Evolutionary conservation across 495 filamentous ascomycete genomes (phyloP), one percentile per base, ranked within the genome.

Genomic region (Aspergillus diversus): DNA sequence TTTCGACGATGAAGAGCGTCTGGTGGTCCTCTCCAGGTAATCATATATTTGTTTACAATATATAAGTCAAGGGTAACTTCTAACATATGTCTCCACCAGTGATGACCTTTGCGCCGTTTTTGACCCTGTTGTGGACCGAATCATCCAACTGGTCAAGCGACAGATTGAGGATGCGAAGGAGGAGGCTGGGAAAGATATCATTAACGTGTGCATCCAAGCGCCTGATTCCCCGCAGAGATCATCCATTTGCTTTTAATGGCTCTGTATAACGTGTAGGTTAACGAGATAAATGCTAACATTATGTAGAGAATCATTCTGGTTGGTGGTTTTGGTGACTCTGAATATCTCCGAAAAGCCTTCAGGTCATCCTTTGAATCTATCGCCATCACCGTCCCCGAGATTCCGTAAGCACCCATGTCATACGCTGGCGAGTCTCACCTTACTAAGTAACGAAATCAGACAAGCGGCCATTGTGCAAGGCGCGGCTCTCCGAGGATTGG

Each of bases 251-350:
- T 27, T 37, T 3, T 27, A 27, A 27, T 27, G 4, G 16, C 7
- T 12, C 11, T 63, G 71, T 21, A 59, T 68, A 46, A 77, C 74
- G 1, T 75, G 81, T 33, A n/a, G 47, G 0, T 33, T 74, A 4
- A 39, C 37, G 37, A 4, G 37, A 7, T 39, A 1, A 8, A 8
- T 8, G 37, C 33, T 53, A 34, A 54, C 33, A 7, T 35, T 4
- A 15, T 15, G 8, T 13, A 81, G 64, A 79, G 81, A 31, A 84
- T 90, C 33, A 78, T 90, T n/a, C 78, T 90, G 1, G 87, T 89
- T n/a, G 89, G 89, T 6, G 89, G 89, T 2, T 89, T 90, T 62
- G 88, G 88, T 12, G 80, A 83, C 53, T 87, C 82, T 16, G 83
- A 81, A 65, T 90, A 89, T 66, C 78, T 90, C 21, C 59, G 55